Base-by-base conservation (phyloP, 345 rosid species). In the Eucalyptus regnans region DNA sequence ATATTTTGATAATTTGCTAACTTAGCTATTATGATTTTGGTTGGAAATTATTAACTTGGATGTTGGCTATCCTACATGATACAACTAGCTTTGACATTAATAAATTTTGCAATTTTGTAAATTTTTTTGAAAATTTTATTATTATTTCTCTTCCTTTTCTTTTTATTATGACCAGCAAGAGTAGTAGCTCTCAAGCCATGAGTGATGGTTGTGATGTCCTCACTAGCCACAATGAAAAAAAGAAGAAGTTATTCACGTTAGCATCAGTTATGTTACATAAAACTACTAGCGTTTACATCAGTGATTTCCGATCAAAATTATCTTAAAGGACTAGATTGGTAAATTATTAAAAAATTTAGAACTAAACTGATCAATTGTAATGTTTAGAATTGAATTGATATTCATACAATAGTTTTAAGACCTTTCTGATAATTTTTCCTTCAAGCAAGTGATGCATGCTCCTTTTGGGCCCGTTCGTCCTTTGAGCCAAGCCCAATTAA, bases 241-340 rank as follows among this genome's bases (percentile, higher is more conserved):
- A 51, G 17, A 18, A 51, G 20, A 18, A 1, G 23, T 3, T 9
- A 52, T 52, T 20, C 2, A 56, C 0, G 0, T 56, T 23, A 56
- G 29, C 0, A 22, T 0, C 0, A 0, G 2, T 56, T 23, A 8
- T 56, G 62, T 10, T 23, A 56, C 3, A 23, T 56, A 56, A 56
- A 56, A 56, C 0, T 0, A 4, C 0, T 4, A 0, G 29, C 0
- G 1, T 56, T 23, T 0, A 56, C 0, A 56, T 23, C 0, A 23
- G 6, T 56, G 29, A 56, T 10, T 56, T 56, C 0, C 0, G 6
- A 25, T 3, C 1, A 2, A 56, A 56, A 56, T 23, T 4, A 25
- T 56, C 0, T 56, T 3, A 25, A 56, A 56, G 0, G 6, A 56
- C 6, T 56, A 23, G 12, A 23, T 9, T 56, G 1, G 3, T 10